Percentiles rank a stretch among this genome's conserved stretches.
Conservation (phyloP, 257 asterid genomes). For the Coffea canephora region DNA sequence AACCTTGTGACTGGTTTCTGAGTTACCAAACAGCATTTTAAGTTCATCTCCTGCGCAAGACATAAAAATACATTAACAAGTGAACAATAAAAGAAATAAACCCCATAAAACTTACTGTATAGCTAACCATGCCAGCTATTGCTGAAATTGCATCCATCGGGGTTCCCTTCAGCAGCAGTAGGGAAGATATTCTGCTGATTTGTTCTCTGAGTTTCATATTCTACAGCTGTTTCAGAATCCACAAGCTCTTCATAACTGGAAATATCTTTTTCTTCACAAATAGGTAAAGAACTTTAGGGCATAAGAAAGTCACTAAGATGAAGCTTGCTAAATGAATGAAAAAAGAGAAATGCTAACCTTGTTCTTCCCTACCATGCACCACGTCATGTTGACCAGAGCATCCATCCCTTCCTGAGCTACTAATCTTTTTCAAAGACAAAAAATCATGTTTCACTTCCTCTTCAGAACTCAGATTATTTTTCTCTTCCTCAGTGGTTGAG, state of each 20-base stretch:
- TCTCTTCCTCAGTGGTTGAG: conserved; percentile 15
- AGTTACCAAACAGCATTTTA: conserved; percentile 25
- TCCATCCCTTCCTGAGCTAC: not conserved
- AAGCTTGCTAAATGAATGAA: not conserved
- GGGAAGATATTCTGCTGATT: not conserved
- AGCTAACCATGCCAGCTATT: not conserved
- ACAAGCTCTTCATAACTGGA: not conserved
- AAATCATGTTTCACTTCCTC: not conserved
- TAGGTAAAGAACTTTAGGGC: not conserved
- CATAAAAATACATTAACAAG: not conserved
- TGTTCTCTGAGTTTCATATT: not conserved
- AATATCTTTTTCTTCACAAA: not conserved
- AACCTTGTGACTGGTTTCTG: conserved; percentile 13
- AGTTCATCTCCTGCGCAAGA: conserved; percentile 37
- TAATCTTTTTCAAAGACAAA: not conserved
- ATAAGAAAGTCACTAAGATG: not conserved
- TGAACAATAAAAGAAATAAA: not conserved
- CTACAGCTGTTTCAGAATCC: not conserved
- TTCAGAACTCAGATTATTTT: not conserved
- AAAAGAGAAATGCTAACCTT: not conserved
- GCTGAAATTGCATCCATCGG: not conserved
- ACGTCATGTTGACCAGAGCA: not conserved
- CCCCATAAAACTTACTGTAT: not conserved
- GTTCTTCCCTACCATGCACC: not conserved
- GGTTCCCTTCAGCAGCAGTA: not conserved